phyloP scores from a whole-genome alignment of 1,284 basidiomycete species.

The Naganishia albida region DNA sequence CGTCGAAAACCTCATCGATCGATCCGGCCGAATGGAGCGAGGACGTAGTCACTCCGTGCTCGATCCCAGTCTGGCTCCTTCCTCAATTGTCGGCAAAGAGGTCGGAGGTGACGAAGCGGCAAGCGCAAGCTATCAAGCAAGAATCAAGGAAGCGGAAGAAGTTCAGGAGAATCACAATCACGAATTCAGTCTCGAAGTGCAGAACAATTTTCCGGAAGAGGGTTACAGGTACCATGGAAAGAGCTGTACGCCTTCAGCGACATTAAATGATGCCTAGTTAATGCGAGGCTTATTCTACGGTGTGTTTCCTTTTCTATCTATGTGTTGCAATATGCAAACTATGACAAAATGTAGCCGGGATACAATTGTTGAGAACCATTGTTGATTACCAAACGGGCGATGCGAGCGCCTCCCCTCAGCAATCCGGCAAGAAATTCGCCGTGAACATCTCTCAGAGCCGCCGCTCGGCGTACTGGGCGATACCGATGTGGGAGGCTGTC shows the following conservation, averaged over 20 bases:
- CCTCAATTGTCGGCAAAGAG: background rate
- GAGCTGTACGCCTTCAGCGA: conserved; percentile 32
- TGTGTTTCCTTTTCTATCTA: conserved; percentile 18
- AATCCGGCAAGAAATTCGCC: conserved; percentile 15
- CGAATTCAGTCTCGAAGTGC: conserved; percentile 16
- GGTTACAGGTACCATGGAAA: conserved; percentile 35
- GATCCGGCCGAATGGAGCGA: conserved; percentile 9
- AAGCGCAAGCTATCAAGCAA: conserved; percentile 7
- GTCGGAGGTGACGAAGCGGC: conserved; percentile 1
- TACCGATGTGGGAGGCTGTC: conserved; percentile 52
- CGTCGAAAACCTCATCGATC: background rate
- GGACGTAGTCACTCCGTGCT: conserved; percentile 7
- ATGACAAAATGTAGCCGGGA: conserved; percentile 30
- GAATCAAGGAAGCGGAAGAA: conserved; percentile 24
- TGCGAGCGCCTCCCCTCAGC: conserved; percentile 10
- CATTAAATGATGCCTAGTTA: conserved; percentile 20
- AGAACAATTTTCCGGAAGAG: conserved; percentile 25
- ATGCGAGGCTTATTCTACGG: conserved; percentile 6
- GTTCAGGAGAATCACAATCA: conserved; percentile 25
- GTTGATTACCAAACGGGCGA: conserved; percentile 29
- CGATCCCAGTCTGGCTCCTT: background rate
- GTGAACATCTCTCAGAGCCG: conserved; percentile 34
- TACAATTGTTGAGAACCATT: conserved; percentile 31
- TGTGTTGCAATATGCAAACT: conserved; percentile 4
- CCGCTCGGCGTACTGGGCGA: conserved; percentile 49